These are phyloP conservation scores for Pedinophyceae sp. DNA, from an alignment of 139 green algal species.

Conservation along the genomic window DNA sequence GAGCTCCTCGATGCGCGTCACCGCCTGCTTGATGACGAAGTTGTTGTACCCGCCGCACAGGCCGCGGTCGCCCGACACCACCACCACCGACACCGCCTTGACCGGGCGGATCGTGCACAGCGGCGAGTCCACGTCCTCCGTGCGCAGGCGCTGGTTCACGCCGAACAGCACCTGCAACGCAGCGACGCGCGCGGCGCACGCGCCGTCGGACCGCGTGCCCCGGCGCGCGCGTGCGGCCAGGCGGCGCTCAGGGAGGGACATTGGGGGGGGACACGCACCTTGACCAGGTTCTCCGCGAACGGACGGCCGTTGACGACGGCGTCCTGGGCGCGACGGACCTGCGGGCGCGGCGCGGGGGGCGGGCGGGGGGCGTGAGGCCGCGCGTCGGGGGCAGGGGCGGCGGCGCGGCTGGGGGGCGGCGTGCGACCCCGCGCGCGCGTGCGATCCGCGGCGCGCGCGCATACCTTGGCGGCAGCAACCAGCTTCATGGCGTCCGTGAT, in stretches of 20 bases:
- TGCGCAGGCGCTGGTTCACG: slow-evolving; percentile 86
- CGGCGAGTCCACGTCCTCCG: slow-evolving; percentile 94
- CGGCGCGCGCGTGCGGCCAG: too few species aligned
- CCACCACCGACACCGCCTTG: slow-evolving; percentile 79
- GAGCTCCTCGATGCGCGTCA: slow-evolving; percentile 63
- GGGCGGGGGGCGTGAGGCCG: too few species aligned
- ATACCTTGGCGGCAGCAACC: slow-evolving; percentile 83
- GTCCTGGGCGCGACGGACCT: slow-evolving; percentile 76
- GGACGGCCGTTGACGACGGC: slow-evolving; percentile 90
- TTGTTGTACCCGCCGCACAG: slow-evolving; percentile 99
- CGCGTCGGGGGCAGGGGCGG: too few species aligned
- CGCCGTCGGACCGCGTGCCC: not conserved
- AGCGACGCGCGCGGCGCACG: not conserved
- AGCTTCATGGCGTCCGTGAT: slow-evolving; percentile 97
- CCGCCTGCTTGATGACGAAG: slow-evolving; percentile 79
- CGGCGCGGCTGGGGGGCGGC: too few species aligned
- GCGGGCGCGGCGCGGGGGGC: slow-evolving; percentile 1
- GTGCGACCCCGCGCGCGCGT: too few species aligned
- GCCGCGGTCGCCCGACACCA: slow-evolving; percentile 88
- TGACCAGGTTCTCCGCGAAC: slow-evolving; percentile 97
- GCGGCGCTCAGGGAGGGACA: too few species aligned
- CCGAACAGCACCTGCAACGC: slow-evolving; percentile 76
- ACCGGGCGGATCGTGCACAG: slow-evolving; percentile 80
- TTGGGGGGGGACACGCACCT: slow-evolving; percentile 63
- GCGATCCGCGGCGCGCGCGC: too few species aligned